phyloP scores from a whole-genome alignment of 805 yeast species.

The Metschnikowia henanensis region DNA sequence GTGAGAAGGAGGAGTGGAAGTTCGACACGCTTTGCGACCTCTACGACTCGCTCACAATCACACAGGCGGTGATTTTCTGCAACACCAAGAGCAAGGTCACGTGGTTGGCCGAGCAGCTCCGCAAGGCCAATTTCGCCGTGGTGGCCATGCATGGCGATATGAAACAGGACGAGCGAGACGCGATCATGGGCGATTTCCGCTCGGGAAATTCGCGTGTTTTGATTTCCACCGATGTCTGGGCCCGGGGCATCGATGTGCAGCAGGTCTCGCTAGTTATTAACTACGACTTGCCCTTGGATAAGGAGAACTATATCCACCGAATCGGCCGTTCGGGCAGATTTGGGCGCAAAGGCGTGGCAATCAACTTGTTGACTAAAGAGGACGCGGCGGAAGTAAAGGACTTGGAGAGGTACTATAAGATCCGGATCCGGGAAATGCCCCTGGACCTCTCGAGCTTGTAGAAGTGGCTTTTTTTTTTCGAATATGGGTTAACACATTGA shows the following conservation, averaged over 20 bases:
- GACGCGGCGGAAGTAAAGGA: slow-evolving; percentile 77
- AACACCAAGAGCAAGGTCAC: slow-evolving; percentile 96
- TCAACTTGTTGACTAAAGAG: slow-evolving; percentile 83
- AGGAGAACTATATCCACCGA: slow-evolving; percentile 95
- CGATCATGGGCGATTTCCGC: slow-evolving; percentile 94
- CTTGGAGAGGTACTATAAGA: slow-evolving; percentile 70
- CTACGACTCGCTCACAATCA: slow-evolving; percentile 91
- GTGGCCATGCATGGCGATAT: slow-evolving; percentile 97
- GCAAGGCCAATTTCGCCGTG: slow-evolving; percentile 82
- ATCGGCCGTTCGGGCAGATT: slow-evolving; percentile 98
- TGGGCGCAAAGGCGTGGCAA: slow-evolving; percentile 98
- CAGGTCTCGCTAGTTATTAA: slow-evolving; percentile 95
- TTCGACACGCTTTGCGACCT: slow-evolving; percentile 92
- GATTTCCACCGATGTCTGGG: slow-evolving; percentile 96
- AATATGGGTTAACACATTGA: no score
- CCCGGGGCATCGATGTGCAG: slow-evolving; percentile 98
- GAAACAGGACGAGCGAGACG: slow-evolving; percentile 93
- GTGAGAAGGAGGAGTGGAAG: slow-evolving; percentile 92
- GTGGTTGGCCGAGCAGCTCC: slow-evolving; percentile 80
- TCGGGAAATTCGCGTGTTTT: slow-evolving; percentile 89
- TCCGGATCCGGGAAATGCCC: slow-evolving; percentile 77
- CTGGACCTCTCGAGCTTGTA: slow-evolving; percentile 14
- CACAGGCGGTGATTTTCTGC: slow-evolving; percentile 98
- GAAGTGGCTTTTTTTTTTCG: no score
- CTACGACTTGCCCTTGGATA: slow-evolving; percentile 90